Base-by-base conservation (phyloP, 2,329 filamentous ascomycete species). In the Arthrobotrys iridis region DNA sequence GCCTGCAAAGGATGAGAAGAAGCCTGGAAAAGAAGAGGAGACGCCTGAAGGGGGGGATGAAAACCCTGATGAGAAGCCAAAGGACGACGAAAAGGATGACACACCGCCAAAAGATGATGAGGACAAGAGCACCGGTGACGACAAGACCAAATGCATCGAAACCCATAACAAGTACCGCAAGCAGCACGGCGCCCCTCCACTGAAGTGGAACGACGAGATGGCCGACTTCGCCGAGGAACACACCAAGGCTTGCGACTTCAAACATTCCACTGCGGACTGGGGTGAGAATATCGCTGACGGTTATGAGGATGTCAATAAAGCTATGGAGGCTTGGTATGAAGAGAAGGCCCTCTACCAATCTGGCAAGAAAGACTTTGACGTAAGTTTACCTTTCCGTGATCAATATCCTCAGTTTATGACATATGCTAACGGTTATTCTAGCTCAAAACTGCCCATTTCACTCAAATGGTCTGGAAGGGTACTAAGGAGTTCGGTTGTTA, bases 211-310 rank as follows among this genome's bases (percentile, higher is more conserved):
- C 79, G 80, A 83, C 5, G 83, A 83, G 43, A 87, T 93, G 60
- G 90, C 88, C 65, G 80, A 81, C 65, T 91, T 87, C 75, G 93
- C 93, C 40, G 77, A 84, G 50, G 83, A 83, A 64, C 87, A 89
- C 62, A 92, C 92, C 73, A 80, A 85, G 24, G 85, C 81, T 26
- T 96, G 93, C 82, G 84, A 86, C 40, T 94, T 93, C 79, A 85
- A 84, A 30, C 94, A 98, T 82, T 87, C 87, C 77, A 85, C 84
- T 57, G 88, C 88, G 62, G 85, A 86, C 37, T 96, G 95, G 81
- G 95, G 95, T 77, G 95, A 99, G 85, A 99, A 98, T 87, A 90
- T 98, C 67, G 93, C 92, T 80, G 89, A 90, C 75, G 85, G 89
- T 78, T 85, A 87, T 73, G 80, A 82, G 1, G 81, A 83, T n/a